These are phyloP conservation scores for Ganoderma multipileum DNA, from an alignment of 1,284 basidiomycete genomes.

Conservation along the genomic window DNA sequence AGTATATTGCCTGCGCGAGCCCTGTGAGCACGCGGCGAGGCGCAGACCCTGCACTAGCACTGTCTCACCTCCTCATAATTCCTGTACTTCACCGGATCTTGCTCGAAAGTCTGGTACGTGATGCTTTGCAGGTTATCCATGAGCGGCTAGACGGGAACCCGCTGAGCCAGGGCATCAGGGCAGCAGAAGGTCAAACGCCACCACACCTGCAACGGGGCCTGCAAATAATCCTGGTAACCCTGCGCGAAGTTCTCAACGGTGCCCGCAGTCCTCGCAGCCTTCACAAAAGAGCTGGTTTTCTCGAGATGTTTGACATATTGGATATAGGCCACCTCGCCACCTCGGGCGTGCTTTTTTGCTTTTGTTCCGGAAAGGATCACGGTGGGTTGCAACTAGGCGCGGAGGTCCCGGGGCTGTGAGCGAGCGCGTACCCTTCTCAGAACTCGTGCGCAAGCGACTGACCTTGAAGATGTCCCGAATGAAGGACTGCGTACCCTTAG, in stretches of 20 bases:
- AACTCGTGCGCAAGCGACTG: slow-evolving; percentile 38
- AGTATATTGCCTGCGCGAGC: slow-evolving; percentile 71
- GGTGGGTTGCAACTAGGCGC: slow-evolving; percentile 77
- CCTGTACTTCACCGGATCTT: slow-evolving; percentile 95
- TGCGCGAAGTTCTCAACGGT: slow-evolving; percentile 90
- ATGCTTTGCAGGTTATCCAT: slow-evolving; percentile 97
- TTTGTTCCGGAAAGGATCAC: slow-evolving; percentile 81
- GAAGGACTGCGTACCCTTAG: slow-evolving; percentile 91
- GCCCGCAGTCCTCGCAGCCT: slow-evolving; percentile 64
- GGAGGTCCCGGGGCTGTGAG: neutral
- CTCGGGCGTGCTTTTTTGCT: slow-evolving; percentile 71
- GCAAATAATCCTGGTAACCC: slow-evolving; percentile 95
- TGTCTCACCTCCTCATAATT: slow-evolving; percentile 89
- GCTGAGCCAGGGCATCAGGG: neutral
- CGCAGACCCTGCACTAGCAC: slow-evolving; percentile 2
- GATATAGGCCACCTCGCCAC: slow-evolving; percentile 87
- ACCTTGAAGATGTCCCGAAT: slow-evolving; percentile 89
- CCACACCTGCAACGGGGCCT: slow-evolving; percentile 88
- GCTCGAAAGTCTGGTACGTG: slow-evolving; percentile 98
- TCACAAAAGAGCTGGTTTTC: slow-evolving; percentile 69
- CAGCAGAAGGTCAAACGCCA: neutral
- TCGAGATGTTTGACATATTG: slow-evolving; percentile 91
- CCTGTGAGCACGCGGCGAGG: neutral
- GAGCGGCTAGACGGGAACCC: slow-evolving; percentile 67
- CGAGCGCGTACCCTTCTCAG: neutral